Base-by-base conservation (phyloP, 768 basidiomycete genomes). In the Plicaturopsis crispa region DNA sequence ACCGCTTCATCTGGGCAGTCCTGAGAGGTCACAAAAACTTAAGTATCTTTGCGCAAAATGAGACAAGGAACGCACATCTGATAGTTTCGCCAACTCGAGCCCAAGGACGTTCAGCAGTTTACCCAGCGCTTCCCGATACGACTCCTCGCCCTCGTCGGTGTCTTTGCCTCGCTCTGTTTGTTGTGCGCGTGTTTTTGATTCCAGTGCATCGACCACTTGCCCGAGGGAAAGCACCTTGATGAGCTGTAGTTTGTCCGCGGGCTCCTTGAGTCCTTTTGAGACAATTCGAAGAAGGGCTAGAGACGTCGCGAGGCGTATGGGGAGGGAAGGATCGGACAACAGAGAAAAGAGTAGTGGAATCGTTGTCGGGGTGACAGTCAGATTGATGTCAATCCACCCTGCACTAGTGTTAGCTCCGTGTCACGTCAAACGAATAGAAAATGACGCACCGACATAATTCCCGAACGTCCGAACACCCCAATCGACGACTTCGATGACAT, bases 341-440 rank as follows among this genome's bases (percentile, higher is more conserved):
- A 96, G 70, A 24, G 70, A 75, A 56, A 93, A 91, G 31, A 96
- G 71, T 24, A 98, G 65, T 4, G 84, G 80, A 23, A 98, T 77
- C 2, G 93, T 90, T 11, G 73, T 76, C 10, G 86, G 88, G 2
- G 93, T 97, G 42, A 99, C 84, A 10, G 96, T 92, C 45, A 98
- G 67, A 52, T 90, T 91, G 48, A 99, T 93, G 53, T 99, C 96
- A 48, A 98, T 85, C 96, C 96, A 99, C 11, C 91, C 94, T 96
- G 50, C 20, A 31, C 3, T 35, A 26, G 24, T 35, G n/a, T 17
- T 12, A 42, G 24, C 48, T 42, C 24, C 43, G 16, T 24, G n/a
- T 21, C n/a, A 13, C 14, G n/a, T 10, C 19, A 16, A 30, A 40
- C 20, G 4, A 13, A 20, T 28, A 36, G 22, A 10, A 34, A 32